Evolutionary conservation across 805 yeast genomes (phyloP).

Genomic region (Barnettozyma pratensis): DNA sequence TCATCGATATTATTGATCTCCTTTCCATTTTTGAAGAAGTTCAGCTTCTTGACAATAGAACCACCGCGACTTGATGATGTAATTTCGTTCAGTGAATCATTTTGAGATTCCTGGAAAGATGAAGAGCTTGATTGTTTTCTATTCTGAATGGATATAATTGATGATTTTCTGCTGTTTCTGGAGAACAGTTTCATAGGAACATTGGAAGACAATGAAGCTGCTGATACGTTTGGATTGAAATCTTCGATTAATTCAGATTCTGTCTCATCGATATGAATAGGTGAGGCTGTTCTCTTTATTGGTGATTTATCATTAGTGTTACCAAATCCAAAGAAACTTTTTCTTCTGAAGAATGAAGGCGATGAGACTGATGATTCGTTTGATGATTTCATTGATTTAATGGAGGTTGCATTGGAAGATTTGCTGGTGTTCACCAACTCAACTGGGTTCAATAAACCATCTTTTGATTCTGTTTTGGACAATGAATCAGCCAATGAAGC

Average conservation of each 20-base stretch:
- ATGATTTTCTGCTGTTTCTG: slow-evolving; percentile 13
- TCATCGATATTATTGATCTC: slow-evolving; percentile 16
- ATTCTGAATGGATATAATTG: slow-evolving; percentile 4
- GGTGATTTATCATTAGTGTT: slow-evolving; percentile 18
- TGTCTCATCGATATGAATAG: slow-evolving; percentile 10
- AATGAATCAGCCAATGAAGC: background rate
- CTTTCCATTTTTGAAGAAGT: slow-evolving; percentile 17
- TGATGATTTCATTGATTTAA: slow-evolving; percentile 16
- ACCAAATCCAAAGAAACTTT: slow-evolving; percentile 33
- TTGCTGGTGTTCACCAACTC: slow-evolving; percentile 18
- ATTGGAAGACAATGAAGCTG: background rate
- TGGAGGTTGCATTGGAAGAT: slow-evolving; percentile 13
- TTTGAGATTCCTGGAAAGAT: slow-evolving; percentile 7
- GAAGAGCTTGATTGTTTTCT: slow-evolving; percentile 20
- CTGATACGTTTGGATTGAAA: slow-evolving; percentile 4
- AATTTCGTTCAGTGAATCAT: slow-evolving; percentile 3
- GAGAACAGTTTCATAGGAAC: slow-evolving; percentile 19
- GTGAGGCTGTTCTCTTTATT: slow-evolving; percentile 12
- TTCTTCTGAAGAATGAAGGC: slow-evolving; percentile 33
- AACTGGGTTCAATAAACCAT: slow-evolving; percentile 12
- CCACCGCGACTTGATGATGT: background rate
- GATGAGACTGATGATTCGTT: slow-evolving; percentile 23
- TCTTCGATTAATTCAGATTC: slow-evolving; percentile 19
- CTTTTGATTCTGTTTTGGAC: background rate
- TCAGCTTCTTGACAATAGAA: slow-evolving; percentile 21